Base-by-base conservation (phyloP, 2,329 filamentous ascomycete species). In the Clonostachys sp. region DNA sequence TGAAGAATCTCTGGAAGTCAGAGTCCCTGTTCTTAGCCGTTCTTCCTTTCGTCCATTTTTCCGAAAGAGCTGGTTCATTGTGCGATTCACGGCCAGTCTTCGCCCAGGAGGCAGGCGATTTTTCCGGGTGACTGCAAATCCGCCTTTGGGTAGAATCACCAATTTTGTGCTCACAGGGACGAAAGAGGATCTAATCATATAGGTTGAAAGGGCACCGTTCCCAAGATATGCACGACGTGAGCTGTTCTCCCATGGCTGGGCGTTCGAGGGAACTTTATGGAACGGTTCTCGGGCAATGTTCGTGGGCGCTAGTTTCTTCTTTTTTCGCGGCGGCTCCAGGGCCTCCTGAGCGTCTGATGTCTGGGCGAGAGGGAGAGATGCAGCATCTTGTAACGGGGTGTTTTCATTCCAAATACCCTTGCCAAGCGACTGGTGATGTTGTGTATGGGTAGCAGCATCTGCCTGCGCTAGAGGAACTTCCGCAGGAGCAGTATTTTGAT, bases 41-140 rank as follows among this genome's bases (percentile, higher is more conserved):
- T 45, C 48, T 40, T 55, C 52, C 14, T 41, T 50, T 12, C 46
- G 51, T 39, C 53, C 53, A 34, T 63, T 66, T n/a, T 51, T 57
- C 1, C 47, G 35, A 7, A 80, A 56, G 30, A 72, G 62, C 24
- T 61, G 62, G 50, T 64, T 72, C 53, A 79, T 66, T 1, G 61
- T 55, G 6, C 54, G 60, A 46, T 72, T 56, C 4, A 75, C 68
- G 46, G 72, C 75, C 3, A 70, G 54, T 40, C 72, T 67, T 34
- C 67, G 71, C 0, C 75, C 77, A 6, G 61, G 59, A 2, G 73
- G 68, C 2, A 74, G 55, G 3, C 48, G 46, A 12, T 57, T 58
- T 18, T 53, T 55, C 12, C 51, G 45, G 5, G 55, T 38, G 33
- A 54, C 60, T 16, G 51, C 50, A 47, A 74, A 70, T 5, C 48